Evolutionary conservation across 2,329 filamentous ascomycete species (phyloP).

Genomic region (Botryotinia convoluta): DNA sequence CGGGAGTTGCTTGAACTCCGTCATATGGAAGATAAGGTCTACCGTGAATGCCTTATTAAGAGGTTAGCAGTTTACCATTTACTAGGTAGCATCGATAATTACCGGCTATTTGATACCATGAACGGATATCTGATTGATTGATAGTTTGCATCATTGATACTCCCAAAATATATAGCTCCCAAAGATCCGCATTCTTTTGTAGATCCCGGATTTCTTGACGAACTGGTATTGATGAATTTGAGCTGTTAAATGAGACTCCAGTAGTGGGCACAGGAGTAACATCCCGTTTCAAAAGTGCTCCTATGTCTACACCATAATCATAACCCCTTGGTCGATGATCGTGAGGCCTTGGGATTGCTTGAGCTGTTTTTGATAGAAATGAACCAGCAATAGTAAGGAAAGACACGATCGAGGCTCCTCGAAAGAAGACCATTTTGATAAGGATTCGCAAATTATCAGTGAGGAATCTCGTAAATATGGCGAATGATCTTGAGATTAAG

Average conservation of each 20-base stretch:
- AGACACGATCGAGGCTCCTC: neutral
- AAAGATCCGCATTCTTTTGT: slow-evolving; percentile 29
- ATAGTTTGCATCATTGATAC: slow-evolving; percentile 31
- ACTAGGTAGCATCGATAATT: neutral
- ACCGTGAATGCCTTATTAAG: slow-evolving; percentile 33
- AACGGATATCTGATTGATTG: slow-evolving; percentile 28
- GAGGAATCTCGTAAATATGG: neutral
- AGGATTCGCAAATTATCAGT: neutral
- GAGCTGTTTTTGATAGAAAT: slow-evolving; percentile 5
- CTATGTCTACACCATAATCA: slow-evolving; percentile 28
- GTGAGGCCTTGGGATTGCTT: neutral
- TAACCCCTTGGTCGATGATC: slow-evolving; percentile 21
- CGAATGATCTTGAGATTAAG: too few species aligned
- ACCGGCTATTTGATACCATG: slow-evolving; percentile 36
- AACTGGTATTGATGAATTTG: slow-evolving; percentile 28
- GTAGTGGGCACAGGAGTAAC: slow-evolving; percentile 10
- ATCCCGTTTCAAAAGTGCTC: slow-evolving; percentile 25
- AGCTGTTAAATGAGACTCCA: slow-evolving; percentile 21
- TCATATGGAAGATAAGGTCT: slow-evolving; percentile 32
- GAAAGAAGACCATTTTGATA: neutral
- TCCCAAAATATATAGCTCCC: slow-evolving; percentile 35
- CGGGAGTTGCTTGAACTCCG: slow-evolving; percentile 25
- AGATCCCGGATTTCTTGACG: slow-evolving; percentile 33
- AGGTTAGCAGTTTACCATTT: neutral
- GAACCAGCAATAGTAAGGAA: neutral